Base-by-base conservation (phyloP, 768 basidiomycete species). In the Serendipita sp. region DNA sequence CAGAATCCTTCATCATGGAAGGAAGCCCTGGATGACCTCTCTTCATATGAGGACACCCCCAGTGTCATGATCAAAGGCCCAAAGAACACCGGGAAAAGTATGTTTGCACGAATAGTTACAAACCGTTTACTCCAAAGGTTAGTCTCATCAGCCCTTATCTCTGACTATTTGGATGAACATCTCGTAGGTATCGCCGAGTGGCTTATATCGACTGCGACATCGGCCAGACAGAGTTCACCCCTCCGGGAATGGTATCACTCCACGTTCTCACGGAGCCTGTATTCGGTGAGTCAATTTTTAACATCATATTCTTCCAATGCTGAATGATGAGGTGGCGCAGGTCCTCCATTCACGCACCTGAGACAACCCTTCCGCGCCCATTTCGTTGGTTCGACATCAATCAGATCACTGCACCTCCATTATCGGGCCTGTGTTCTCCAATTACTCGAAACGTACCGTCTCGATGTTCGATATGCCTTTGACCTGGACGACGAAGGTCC, bases 141-240 rank as follows among this genome's bases (percentile, higher is more conserved):
- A 66, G 10, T 27, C 40, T 11, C 1, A 0, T 13, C 40, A 13
- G 13, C 0, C 40, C 40, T 40, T 13, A 13, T 23, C 40, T 6
- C 0, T 13, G 40, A 40, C 0, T 13, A 5, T 40, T 40, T 10
- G 2, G 31, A 48, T 62, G n/a, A 16, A 3, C 64, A 27, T 11
- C 15, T 31, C 43, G 33, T 11, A 91, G 87, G 33, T 90, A 89
- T 74, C 77, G 78, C 27, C 79, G 78, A n/a, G 91, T 97, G 2
- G 94, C 92, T 0, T 96, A 82, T 71, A 79, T 99, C 5, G 95
- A 98, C 71, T 90, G 88, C 65, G 95, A 99, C 73, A 69, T 90
- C 2, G 95, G 95, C 16, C 95, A 99, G 73, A 87, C 91, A 2
- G 94, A 97, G 73, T 95, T 97, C 71, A 86, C 87, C 0, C 86